Conservation (phyloP, 331 rosid genomes). For the Dryas integrifolia region DNA sequence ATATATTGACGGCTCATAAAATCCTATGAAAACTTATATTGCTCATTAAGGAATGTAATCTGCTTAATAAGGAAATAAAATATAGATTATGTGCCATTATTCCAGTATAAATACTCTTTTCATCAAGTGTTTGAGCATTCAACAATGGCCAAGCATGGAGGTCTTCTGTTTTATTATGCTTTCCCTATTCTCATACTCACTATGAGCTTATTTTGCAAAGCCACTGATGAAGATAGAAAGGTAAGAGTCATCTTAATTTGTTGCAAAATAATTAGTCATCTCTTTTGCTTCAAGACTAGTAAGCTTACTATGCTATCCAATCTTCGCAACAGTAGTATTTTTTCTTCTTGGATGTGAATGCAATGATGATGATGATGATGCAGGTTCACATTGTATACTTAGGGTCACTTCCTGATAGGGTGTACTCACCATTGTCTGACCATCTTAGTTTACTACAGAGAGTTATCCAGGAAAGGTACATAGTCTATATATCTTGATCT, state of each 20-base stretch:
- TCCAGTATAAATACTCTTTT: not conserved
- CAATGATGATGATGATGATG: not conserved
- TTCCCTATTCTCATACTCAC: conserved; percentile 3
- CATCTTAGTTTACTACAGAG: conserved; percentile 20
- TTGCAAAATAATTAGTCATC: not conserved
- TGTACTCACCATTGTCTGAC: conserved; percentile 22
- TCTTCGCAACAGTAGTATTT: not conserved
- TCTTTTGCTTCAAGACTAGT: not conserved
- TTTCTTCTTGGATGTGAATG: no score
- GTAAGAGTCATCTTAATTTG: not conserved
- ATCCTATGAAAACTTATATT: no score
- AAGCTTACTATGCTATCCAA: not conserved
- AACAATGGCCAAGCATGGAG: conserved; percentile 17
- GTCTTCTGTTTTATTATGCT: not conserved
- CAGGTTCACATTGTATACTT: conserved; percentile 8
- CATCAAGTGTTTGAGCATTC: not conserved
- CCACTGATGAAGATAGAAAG: conserved; percentile 10
- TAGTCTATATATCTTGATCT: not conserved
- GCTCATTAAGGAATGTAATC: no score
- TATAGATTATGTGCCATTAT: no score
- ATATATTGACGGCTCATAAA: no score
- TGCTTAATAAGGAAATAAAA: no score
- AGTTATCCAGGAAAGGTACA: conserved; percentile 18
- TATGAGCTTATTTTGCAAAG: conserved; percentile 12
- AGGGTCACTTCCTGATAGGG: not conserved